A percentile compares a stretch with the other conserved stretches of the same genome.
Conservation (phyloP, 2,329 filamentous ascomycete genomes). For the Lojkania enalia region DNA sequence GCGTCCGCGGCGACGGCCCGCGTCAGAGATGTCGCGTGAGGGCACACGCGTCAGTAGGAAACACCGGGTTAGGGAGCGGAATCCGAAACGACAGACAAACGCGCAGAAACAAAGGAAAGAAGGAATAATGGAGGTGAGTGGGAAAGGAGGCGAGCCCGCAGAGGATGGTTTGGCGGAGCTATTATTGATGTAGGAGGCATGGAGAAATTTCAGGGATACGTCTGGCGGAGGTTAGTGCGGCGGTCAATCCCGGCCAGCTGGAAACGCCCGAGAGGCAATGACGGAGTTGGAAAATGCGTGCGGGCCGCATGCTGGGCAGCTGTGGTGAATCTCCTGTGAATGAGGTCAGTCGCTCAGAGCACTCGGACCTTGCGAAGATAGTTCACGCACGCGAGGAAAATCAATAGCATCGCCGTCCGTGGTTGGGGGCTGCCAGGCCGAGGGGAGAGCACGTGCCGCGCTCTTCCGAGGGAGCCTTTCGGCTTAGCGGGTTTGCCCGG, state of each 20-base stretch:
- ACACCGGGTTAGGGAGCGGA: constrained; percentile 7
- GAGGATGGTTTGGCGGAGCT: constrained; percentile 1
- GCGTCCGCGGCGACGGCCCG: constrained; percentile 10
- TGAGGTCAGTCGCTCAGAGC: no score
- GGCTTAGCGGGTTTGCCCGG: constrained; percentile 27
- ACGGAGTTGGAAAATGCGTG: no score
- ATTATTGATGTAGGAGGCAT: background rate
- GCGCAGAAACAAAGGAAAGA: constrained; percentile 14
- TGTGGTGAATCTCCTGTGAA: no score
- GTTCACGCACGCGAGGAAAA: no score
- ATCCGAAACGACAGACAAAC: constrained; percentile 15
- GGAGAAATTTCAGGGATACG: constrained; percentile 9
- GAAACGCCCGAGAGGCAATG: no score
- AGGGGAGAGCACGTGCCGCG: background rate
- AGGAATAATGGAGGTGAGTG: constrained; percentile 12
- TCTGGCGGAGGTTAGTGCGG: constrained; percentile 7
- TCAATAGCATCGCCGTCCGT: background rate
- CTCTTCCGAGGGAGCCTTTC: constrained; percentile 6
- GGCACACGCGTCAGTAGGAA: constrained; percentile 21
- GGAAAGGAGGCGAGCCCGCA: constrained; percentile 1
- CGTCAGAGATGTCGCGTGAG: constrained; percentile 26
- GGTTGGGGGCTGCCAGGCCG: background rate
- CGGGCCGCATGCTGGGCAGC: no score
- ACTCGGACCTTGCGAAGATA: no score
- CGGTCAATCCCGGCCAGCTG: background rate